phyloP scores from a whole-genome alignment of 2,329 filamentous ascomycete species.

The Fusarium sp. region DNA sequence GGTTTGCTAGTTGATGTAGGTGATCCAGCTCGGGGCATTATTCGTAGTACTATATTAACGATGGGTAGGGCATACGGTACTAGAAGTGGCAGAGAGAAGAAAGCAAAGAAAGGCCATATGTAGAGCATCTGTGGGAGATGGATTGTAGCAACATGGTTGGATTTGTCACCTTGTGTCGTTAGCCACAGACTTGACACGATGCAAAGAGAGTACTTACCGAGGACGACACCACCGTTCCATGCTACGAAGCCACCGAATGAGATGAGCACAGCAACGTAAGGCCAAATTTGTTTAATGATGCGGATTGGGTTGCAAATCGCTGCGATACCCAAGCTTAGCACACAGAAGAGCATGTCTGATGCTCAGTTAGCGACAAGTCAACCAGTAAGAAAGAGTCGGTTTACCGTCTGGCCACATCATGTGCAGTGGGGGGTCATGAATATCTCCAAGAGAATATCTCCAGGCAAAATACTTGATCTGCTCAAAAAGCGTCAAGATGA shows the following conservation, averaged over 20 bases:
- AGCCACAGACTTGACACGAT: slow-evolving; percentile 21
- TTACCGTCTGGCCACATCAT: slow-evolving; percentile 61
- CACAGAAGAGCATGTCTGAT: slow-evolving; percentile 64
- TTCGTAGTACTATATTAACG: slow-evolving; percentile 22
- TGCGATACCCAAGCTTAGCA: slow-evolving; percentile 71
- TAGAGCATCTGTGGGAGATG: slow-evolving; percentile 95
- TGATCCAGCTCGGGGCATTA: not conserved
- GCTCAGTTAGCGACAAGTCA: slow-evolving; percentile 16
- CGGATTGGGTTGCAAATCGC: slow-evolving; percentile 58
- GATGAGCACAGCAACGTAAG: slow-evolving; percentile 69
- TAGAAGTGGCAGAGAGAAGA: slow-evolving; percentile 87
- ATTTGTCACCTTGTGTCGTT: slow-evolving; percentile 78
- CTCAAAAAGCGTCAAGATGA: slow-evolving; percentile 45
- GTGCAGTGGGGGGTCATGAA: slow-evolving; percentile 64
- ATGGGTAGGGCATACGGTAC: slow-evolving; percentile 59
- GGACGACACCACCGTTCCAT: slow-evolving; percentile 91
- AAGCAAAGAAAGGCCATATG: slow-evolving; percentile 87
- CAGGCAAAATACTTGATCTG: slow-evolving; percentile 51
- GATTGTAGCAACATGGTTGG: slow-evolving; percentile 89
- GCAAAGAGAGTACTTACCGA: slow-evolving; percentile 65
- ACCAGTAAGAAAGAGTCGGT: slow-evolving; percentile 4
- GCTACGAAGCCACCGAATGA: slow-evolving; percentile 79
- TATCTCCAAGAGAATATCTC: slow-evolving; percentile 59
- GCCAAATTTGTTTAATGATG: slow-evolving; percentile 62
- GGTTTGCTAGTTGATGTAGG: not conserved